Conservation (phyloP, 148 eudicot species). For the Bassia scoparia region DNA sequence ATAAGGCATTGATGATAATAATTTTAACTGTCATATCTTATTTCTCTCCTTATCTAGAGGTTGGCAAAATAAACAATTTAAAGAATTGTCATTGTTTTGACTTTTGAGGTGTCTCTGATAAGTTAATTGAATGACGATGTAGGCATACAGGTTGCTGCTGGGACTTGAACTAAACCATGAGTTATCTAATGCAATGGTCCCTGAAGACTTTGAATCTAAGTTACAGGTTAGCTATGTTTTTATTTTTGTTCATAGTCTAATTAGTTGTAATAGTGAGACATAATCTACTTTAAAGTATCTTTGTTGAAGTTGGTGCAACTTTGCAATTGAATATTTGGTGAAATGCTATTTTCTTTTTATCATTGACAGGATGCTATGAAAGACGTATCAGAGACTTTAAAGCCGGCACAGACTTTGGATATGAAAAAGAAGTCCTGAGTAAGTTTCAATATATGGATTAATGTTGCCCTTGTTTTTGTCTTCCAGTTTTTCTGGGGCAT, state of each 20-base stretch:
- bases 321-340: conserved; percentile 2
- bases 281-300: background rate
- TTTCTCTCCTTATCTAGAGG: background rate
- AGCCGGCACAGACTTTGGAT: conserved; percentile 91
- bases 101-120: background rate
- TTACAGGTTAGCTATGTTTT: conserved; percentile 52
- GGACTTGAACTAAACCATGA: conserved; percentile 82
- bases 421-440: conserved; percentile 96
- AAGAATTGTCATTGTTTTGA: background rate
- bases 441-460: conserved; percentile 33
- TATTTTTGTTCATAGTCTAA: background rate
- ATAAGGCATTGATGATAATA: background rate
- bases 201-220: conserved; percentile 92
- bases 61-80: background rate
- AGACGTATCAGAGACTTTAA: conserved; percentile 82
- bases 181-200: conserved; percentile 70
- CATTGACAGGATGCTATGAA: conserved; percentile 86
- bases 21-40: background rate
- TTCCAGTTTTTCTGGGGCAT: background rate
- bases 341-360: conserved; percentile 19
- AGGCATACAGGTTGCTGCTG: conserved; percentile 85
- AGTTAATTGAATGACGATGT: conserved; percentile 3
- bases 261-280: too few species aligned
- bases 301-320: background rate
- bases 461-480: background rate